These are phyloP conservation scores for Daldinia concentrica DNA, from an alignment of 495 filamentous ascomycete genomes.

Conservation along the genomic window DNA sequence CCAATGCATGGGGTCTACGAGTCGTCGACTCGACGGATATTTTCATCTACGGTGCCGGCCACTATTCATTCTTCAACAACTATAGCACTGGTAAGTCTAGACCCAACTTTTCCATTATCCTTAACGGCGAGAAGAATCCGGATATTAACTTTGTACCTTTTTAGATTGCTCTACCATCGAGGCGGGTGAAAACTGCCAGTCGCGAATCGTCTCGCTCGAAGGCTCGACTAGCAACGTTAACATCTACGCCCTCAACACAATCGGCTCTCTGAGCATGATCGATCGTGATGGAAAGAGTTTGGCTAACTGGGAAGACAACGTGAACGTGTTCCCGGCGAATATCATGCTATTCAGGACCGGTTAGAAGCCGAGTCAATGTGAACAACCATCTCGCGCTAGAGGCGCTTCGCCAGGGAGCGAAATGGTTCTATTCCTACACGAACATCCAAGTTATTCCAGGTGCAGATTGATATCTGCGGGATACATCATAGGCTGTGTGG, in stretches of 20 bases:
- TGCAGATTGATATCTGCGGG: slow-evolving; percentile 3
- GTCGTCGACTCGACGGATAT: slow-evolving; percentile 67
- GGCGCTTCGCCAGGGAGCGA: not conserved
- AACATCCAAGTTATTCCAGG: slow-evolving; percentile 3
- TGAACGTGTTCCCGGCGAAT: slow-evolving; percentile 57
- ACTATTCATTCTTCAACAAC: slow-evolving; percentile 80
- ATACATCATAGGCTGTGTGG: slow-evolving; percentile 9
- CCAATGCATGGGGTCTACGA: slow-evolving; percentile 71
- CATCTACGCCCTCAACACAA: slow-evolving; percentile 65
- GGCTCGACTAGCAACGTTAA: slow-evolving; percentile 57
- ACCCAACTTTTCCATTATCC: not conserved
- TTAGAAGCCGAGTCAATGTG: slow-evolving; percentile 20
- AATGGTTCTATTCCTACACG: not conserved
- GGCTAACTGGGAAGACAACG: slow-evolving; percentile 56
- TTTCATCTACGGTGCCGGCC: slow-evolving; percentile 72
- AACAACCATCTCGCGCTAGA: not conserved
- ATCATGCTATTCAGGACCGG: slow-evolving; percentile 55
- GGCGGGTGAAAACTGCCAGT: slow-evolving; percentile 63
- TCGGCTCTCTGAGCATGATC: slow-evolving; percentile 60
- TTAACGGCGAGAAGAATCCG: not conserved
- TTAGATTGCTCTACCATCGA: slow-evolving; percentile 53
- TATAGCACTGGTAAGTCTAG: slow-evolving; percentile 51
- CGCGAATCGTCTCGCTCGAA: slow-evolving; percentile 62
- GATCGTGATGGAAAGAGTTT: slow-evolving; percentile 51
- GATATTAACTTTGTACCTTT: not conserved